phyloP scores from a whole-genome alignment of 169 alveolate genomes.

The Eimeria nieschulzi region DNA sequence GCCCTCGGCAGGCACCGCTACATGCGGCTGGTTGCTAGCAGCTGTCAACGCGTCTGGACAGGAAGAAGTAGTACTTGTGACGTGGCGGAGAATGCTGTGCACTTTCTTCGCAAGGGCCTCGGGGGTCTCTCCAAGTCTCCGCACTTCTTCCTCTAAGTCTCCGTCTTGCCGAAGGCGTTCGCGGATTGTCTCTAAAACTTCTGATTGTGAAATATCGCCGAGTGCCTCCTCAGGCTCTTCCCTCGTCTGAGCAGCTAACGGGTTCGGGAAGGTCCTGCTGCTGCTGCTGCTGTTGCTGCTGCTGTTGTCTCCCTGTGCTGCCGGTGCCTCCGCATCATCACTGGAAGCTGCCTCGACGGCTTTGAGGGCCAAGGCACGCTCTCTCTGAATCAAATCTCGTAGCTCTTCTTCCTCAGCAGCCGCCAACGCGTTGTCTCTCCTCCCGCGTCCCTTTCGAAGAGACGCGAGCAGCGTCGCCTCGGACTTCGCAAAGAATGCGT shows the following conservation, averaged over 20 bases:
- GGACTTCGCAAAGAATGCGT: conserved; percentile 1
- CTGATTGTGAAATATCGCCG: neutral
- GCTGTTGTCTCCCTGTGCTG: no score
- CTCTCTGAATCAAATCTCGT: neutral
- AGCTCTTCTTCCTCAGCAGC: conserved; percentile 6
- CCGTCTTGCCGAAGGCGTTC: neutral
- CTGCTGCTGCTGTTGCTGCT: no score
- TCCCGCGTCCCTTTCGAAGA: neutral
- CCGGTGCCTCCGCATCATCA: no score
- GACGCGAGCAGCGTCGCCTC: conserved; percentile 10
- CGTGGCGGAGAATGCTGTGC: neutral
- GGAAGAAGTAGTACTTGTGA: no score
- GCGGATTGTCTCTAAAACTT: neutral
- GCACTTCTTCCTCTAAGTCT: neutral
- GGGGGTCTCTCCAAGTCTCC: no score
- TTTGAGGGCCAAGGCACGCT: no score
- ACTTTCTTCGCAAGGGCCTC: neutral
- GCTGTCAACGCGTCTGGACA: no score
- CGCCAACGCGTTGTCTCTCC: neutral
- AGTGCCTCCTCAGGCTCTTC: neutral
- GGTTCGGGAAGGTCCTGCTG: no score
- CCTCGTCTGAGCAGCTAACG: no score
- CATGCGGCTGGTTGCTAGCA: no score
- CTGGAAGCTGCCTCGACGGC: no score
- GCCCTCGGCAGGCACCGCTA: no score